Evolutionary conservation across 257 asterid genomes (phyloP), one percentile per base, ranked within the genome.

Genomic region (Cruciata laevipes): DNA sequence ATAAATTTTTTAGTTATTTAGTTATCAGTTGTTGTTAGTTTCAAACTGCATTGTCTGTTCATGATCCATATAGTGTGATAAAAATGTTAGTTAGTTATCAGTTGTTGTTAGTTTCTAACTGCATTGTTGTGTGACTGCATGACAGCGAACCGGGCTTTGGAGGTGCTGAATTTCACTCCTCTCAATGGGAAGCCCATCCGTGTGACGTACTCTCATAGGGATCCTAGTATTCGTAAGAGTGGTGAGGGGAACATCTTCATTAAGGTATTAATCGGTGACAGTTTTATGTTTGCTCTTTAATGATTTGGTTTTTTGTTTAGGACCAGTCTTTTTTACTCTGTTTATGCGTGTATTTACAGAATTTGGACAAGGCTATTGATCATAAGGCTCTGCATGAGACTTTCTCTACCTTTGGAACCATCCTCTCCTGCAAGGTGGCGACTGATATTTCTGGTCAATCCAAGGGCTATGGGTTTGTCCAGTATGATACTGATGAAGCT

Each of bases 401-500:
- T n/a, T n/a, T n/a, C n/a, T n/a, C n/a, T n/a, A n/a, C n/a, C n/a
- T n/a, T 91, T 68, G 98, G 98, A 42, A 80, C 42, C 64, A 87
- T 91, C 52, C 83, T 86, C 4, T 91, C 98, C 16, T 91, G 96
- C 91, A 91, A 91, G 78, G 85, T 91, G 44, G 90, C 87, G 6
- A 87, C 93, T 5, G 85, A 87, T 75, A 69, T 82, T 61, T 80
- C 86, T 61, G 96, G 98, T 38, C 87, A 83, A 69, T 91, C 96
- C 27, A 70, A 78, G 89, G 98, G 98, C 52, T 87, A 88, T 76
- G 98, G 98, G 18, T 91, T 89, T 78, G 98, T 91, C 81, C 98
- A 91, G 73, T 91, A 84, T 72, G 88, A 83, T 38, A 77, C 67
- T 51, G 96, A 91, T 63, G 98, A 91, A 78, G 89, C 95, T 72